Base-by-base conservation (phyloP, 2,329 filamentous ascomycete species). In the Zalaria obscura region DNA sequence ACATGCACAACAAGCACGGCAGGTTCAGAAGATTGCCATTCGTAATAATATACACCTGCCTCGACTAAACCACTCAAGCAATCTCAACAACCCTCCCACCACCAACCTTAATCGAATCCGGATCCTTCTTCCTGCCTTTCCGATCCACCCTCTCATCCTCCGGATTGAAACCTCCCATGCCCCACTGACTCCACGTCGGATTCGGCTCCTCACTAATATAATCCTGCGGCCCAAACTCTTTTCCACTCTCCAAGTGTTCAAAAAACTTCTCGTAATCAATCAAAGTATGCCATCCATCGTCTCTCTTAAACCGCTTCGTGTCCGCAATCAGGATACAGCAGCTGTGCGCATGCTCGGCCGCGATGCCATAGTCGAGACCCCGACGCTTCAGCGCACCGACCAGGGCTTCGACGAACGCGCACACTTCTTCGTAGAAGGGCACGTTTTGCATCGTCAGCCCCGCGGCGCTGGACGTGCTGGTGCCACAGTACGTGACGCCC, bases 381-480 rank as follows among this genome's bases (percentile, higher is more conserved):
- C 84, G 72, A 39, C 70, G 69, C 32, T 69, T 66, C 8, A 96
- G 68, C 46, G 82, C 79, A 29, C 65, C 64, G 47, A 88, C 77
- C 0, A 95, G 72, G 1, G 81, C 79, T 33, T 74, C 71, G 6
- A 93, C 87, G 55, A 95, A 96, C 2, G 79, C 76, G 31, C 75
- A 75, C 3, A 95, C 83, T 62, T 95, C 89, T 59, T 83, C 80
- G 64, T 95, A 96, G 56, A 94, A 96, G 0, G 89, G 89, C 6
- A 96, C 91, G 56, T 96, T 96, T 54, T 85, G 77, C 89, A 96
- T 96, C n/a, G 79, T 91, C 37, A 96, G 69, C 0, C 89, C 89
- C 0, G 86, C 88, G 40, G 80, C 81, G 3, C 83, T 80, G 5
- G 83, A 83, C 1, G 86, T 86, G 5, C 80, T 80, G 0, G 89